A percentile compares a stretch with the other conserved stretches of the same genome.
These are phyloP conservation scores for Hortaea sp. DNA, from an alignment of 2,329 filamentous ascomycete genomes.

Conservation along the genomic window DNA sequence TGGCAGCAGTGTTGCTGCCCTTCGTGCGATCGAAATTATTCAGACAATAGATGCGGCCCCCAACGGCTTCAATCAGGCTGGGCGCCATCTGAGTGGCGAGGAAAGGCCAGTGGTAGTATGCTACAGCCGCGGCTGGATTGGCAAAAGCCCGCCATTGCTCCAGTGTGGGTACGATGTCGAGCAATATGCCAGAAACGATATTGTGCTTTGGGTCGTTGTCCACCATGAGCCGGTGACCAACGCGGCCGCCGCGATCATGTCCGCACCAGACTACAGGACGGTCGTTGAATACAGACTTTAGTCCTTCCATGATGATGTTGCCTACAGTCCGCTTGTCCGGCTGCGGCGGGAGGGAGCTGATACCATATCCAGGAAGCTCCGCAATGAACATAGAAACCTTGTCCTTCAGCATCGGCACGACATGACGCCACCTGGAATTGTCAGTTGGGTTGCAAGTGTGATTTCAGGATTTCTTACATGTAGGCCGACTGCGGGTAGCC, in stretches of 20 bases:
- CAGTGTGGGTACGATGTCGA: constrained; percentile 42
- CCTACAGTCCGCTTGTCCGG: constrained; percentile 34
- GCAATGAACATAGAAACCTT: constrained; percentile 37
- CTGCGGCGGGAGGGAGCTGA: constrained; percentile 26
- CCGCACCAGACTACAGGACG: constrained; percentile 36
- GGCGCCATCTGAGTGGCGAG: constrained; percentile 38
- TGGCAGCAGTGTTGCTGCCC: constrained; percentile 20
- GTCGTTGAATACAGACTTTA: constrained; percentile 25
- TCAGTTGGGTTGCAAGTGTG: neutral
- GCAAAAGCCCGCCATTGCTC: constrained; percentile 36
- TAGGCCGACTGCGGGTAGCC: constrained; percentile 37
- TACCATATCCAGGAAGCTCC: constrained; percentile 39
- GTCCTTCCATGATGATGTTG: constrained; percentile 31
- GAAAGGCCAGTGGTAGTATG: constrained; percentile 43
- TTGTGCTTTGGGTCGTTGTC: constrained; percentile 27
- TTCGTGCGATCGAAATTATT: constrained; percentile 23
- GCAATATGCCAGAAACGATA: constrained; percentile 31
- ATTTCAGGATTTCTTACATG: constrained; percentile 15
- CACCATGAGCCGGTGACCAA: constrained; percentile 41
- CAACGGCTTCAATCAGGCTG: constrained; percentile 33
- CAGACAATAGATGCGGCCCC: constrained; percentile 31
- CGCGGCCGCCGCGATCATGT: constrained; percentile 42
- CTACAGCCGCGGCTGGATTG: constrained; percentile 26
- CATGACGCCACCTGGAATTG: constrained; percentile 17
- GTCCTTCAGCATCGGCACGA: constrained; percentile 29